Evolutionary conservation across 495 filamentous ascomycete species (phyloP), one percentile per base, ranked within the genome.

Genomic region (Astrothelium macrocarpum): DNA sequence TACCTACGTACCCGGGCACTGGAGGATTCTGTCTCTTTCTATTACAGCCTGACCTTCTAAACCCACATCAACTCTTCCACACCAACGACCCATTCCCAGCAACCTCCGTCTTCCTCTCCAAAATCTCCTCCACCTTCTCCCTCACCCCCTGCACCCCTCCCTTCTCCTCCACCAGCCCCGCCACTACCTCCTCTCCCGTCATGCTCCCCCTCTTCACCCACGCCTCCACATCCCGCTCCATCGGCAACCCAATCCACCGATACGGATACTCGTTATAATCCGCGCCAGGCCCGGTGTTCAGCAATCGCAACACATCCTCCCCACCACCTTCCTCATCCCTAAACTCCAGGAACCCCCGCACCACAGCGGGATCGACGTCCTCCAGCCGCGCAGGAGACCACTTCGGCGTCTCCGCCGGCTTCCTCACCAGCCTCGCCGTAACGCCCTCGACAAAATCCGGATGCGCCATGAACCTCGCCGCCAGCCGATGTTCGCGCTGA

Each of bases 401-500:
- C 45, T 76, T 73, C 1, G 88, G 83, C 29, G 76, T 75, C 60
- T 78, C 74, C 25, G 81, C 62, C 16, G 81, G 79, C 75, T 90
- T 89, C 34, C 81, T 78, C 66, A 92, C 81, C 28, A 97, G 79
- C 26, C 83, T 80, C 29, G 90, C 86, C 61, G 82, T 83, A 49
- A 97, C 92, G 43, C 94, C 94, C 73, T 90, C 86, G 53, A 82
- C 82, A 74, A 97, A 98, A 73, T 98, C 94, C 3, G 84, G 87
- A 70, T 90, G 84, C 34, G 75, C 72, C 93, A 97, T 96, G 79
- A 97, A 97, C 60, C 82, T 80, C 45, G 79, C 71, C 2, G 94
- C 90, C 39, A 97, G 85, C 66, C 84, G 78, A 74, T 91, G 79
- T 77, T 98, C 94, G 39, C 85, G 84, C 70, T 84, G 78, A 80